phyloP scores from a whole-genome alignment of 495 filamentous ascomycete species.

The Lophiostoma macrostomum region DNA sequence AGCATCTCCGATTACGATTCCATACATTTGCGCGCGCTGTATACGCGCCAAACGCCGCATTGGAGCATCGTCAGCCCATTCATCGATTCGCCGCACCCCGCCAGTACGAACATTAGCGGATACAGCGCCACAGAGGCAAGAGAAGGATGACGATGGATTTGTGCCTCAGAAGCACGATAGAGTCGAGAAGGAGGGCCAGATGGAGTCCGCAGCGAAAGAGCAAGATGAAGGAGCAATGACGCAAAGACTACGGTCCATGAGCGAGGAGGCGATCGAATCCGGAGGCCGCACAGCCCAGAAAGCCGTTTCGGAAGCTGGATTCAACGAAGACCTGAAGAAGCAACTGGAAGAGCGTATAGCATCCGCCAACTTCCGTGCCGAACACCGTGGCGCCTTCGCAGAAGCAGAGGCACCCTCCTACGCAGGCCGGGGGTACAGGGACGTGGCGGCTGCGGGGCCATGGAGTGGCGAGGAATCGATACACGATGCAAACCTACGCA shows the following conservation, averaged over 20 bases:
- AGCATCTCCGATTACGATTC: no score
- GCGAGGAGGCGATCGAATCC: constrained; percentile 70
- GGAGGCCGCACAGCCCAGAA: constrained; percentile 68
- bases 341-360: constrained; percentile 71
- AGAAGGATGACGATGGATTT: background rate
- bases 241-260: constrained; percentile 70
- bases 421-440: constrained; percentile 69
- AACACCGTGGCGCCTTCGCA: constrained; percentile 67
- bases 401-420: constrained; percentile 59
- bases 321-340: constrained; percentile 79
- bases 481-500: constrained; percentile 76
- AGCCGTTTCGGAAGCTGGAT: constrained; percentile 79
- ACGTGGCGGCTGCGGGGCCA: constrained; percentile 64
- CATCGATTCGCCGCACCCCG: no score
- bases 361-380: constrained; percentile 63
- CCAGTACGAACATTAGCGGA: no score
- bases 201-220: background rate
- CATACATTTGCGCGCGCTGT: no score
- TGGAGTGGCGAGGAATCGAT: constrained; percentile 78
- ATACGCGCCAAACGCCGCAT: no score
- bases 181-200: background rate
- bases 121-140: background rate
- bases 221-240: constrained; percentile 60
- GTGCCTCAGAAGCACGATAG: background rate
- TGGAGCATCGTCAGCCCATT: no score